These are phyloP conservation scores for Suillus spraguei DNA, from an alignment of 768 basidiomycete species.

Conservation along the genomic window DNA sequence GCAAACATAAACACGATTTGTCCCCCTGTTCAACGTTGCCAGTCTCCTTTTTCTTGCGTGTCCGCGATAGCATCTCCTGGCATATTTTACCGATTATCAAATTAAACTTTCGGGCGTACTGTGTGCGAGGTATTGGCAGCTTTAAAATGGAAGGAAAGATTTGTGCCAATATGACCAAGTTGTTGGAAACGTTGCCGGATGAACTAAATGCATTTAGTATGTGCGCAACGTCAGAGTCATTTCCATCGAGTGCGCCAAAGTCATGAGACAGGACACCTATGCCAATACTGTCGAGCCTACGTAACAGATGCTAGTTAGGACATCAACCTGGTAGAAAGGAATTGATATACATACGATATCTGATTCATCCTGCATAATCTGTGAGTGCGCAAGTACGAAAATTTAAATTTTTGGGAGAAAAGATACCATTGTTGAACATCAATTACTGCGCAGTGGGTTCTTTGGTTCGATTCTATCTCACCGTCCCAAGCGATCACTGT, in stretches of 20 bases:
- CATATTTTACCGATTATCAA: constrained; percentile 37
- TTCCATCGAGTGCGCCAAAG: constrained; percentile 44
- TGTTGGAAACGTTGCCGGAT: constrained; percentile 15
- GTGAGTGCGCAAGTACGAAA: background rate
- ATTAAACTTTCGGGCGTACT: constrained; percentile 28
- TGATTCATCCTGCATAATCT: background rate
- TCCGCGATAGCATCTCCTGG: constrained; percentile 33
- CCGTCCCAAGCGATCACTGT: background rate
- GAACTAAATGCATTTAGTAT: constrained; percentile 27
- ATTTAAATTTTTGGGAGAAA: background rate
- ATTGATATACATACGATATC: background rate
- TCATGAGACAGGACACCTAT: constrained; percentile 49
- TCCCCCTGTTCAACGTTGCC: constrained; percentile 22
- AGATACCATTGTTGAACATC: background rate
- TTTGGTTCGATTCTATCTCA: constrained; percentile 4
- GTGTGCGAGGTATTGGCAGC: constrained; percentile 34
- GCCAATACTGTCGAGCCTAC: constrained; percentile 46
- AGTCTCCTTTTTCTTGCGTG: constrained; percentile 35
- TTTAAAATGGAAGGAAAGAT: constrained; percentile 34
- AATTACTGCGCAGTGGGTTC: background rate
- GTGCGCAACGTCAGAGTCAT: constrained; percentile 26
- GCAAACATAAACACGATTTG: constrained; percentile 4
- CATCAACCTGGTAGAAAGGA: background rate
- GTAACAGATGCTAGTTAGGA: background rate
- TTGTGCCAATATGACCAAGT: constrained; percentile 23